Conservation (phyloP, 768 basidiomycete genomes). For the Russula olivacea region DNA sequence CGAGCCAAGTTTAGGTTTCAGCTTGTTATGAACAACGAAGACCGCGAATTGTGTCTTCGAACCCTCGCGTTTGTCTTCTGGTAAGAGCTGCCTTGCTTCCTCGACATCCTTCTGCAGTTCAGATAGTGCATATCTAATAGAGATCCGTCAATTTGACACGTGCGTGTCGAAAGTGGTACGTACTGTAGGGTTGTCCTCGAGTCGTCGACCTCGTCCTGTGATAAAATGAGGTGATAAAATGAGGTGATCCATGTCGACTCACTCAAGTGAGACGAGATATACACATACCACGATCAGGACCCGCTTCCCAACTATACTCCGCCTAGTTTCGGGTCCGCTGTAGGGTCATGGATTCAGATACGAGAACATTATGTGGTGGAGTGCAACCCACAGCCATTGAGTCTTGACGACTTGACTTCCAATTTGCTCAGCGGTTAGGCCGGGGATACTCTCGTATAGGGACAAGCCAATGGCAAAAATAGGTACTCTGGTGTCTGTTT, state of each 20-base stretch:
- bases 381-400: slow-evolving; percentile 70
- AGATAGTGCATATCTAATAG: slow-evolving; percentile 72
- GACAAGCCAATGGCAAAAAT: slow-evolving; percentile 97
- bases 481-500: slow-evolving; percentile 71
- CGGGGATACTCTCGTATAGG: slow-evolving; percentile 85
- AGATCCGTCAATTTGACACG: slow-evolving; percentile 1
- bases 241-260: slow-evolving; percentile 22
- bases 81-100: slow-evolving; percentile 52
- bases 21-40: slow-evolving; percentile 94
- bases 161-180: slow-evolving; percentile 27
- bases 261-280: not conserved
- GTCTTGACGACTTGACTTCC: slow-evolving; percentile 86
- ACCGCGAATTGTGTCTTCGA: slow-evolving; percentile 74
- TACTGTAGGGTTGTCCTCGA: slow-evolving; percentile 85
- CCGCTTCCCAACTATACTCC: slow-evolving; percentile 69
- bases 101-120: slow-evolving; percentile 91
- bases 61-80: slow-evolving; percentile 69
- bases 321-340: slow-evolving; percentile 61
- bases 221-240: slow-evolving; percentile 10
- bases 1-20: slow-evolving; percentile 75
- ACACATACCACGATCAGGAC: slow-evolving; percentile 74
- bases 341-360: not conserved
- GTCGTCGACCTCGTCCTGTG: slow-evolving; percentile 82
- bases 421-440: slow-evolving; percentile 63
- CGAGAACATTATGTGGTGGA: not conserved